These are phyloP conservation scores for Bacidia gigantensis DNA, from an alignment of 495 filamentous ascomycete genomes.

Conservation along the genomic window DNA sequence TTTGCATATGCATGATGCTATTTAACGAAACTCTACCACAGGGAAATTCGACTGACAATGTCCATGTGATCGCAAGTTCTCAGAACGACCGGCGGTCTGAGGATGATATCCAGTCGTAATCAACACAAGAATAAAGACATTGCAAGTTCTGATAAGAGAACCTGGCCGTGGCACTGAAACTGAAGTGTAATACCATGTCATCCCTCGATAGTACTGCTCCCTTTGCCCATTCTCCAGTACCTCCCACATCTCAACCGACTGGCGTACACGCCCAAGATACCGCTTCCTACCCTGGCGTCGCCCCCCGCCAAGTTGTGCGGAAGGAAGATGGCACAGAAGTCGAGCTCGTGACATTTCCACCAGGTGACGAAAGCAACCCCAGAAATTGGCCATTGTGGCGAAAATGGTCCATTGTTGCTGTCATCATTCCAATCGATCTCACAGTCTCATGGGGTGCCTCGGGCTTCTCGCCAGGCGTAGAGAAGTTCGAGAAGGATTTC, in stretches of 20 bases:
- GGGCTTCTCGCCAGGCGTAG: conserved; percentile 29
- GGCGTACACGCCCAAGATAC: not conserved
- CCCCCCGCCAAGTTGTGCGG: conserved; percentile 6
- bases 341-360: conserved; percentile 24
- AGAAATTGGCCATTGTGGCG: conserved; percentile 33
- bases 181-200: not conserved
- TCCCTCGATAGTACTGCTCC: not conserved
- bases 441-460: conserved; percentile 32
- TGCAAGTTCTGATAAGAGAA: not conserved
- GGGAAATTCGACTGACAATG: too few species aligned
- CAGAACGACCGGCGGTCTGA: too few species aligned
- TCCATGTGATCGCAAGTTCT: too few species aligned
- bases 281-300: conserved; percentile 2
- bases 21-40: not conserved
- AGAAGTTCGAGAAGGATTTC: conserved; percentile 28
- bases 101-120: not conserved
- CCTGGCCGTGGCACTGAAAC: not conserved
- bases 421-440: conserved; percentile 31
- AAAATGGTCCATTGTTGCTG: conserved; percentile 35
- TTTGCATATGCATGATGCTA: not conserved
- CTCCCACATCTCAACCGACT: not conserved
- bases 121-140: not conserved
- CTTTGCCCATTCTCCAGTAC: not conserved
- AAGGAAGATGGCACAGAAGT: conserved; percentile 12
- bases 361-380: conserved; percentile 30